phyloP scores from a whole-genome alignment of 805 yeast species.

The Barnettozyma sp. region DNA sequence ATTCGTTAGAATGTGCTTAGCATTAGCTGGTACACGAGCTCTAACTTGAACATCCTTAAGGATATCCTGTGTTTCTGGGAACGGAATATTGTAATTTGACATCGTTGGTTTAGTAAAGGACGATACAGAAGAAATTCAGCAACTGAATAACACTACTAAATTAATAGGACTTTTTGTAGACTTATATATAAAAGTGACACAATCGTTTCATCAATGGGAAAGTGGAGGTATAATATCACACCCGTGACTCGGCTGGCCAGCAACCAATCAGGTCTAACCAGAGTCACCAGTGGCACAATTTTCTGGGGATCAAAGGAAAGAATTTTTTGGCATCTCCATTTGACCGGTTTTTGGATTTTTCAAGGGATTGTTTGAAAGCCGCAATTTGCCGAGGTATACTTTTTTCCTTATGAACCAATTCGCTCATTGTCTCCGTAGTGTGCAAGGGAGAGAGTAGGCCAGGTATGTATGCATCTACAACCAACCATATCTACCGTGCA shows the following conservation, averaged over 20 bases:
- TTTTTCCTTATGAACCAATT: too few species aligned
- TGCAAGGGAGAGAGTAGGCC: too few species aligned
- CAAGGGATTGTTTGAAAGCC: not conserved
- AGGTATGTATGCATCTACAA: too few species aligned
- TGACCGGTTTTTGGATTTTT: too few species aligned
- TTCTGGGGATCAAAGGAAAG: conserved; percentile 3
- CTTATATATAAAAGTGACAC: conserved; percentile 1
- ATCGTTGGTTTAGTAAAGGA: not conserved
- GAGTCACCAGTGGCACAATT: conserved; percentile 1
- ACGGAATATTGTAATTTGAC: conserved; percentile 20
- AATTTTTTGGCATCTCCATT: not conserved
- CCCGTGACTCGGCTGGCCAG: conserved; percentile 1
- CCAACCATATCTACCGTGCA: too few species aligned
- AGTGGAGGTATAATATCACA: conserved; percentile 1
- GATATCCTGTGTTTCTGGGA: conserved; percentile 25
- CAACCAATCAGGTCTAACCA: conserved; percentile 4
- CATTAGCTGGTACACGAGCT: conserved; percentile 33
- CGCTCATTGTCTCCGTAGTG: too few species aligned
- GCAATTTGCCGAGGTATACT: conserved; percentile 2
- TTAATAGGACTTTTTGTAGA: not conserved
- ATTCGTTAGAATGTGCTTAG: conserved; percentile 32
- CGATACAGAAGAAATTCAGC: not conserved
- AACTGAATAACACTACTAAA: too few species aligned
- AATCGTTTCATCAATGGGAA: not conserved
- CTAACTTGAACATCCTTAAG: conserved; percentile 32